Evolutionary conservation across 2,329 filamentous ascomycete genomes (phyloP).

Genomic region (Volutella citrinella): DNA sequence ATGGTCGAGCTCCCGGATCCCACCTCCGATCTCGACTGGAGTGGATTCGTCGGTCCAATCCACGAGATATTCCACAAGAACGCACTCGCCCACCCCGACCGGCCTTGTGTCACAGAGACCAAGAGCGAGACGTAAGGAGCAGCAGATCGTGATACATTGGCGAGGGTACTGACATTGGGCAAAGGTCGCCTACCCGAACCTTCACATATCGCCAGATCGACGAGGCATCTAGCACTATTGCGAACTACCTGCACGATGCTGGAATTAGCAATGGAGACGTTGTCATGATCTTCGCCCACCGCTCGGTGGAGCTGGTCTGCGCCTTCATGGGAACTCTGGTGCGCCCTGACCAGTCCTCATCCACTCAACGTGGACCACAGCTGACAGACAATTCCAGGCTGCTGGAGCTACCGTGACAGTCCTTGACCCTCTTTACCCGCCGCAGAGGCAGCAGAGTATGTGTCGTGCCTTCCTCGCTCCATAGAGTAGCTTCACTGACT

Average conservation of each 20-base stretch:
- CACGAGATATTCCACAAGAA: slow-evolving; percentile 67
- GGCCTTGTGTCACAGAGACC: slow-evolving; percentile 49
- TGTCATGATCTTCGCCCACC: slow-evolving; percentile 87
- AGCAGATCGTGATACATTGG: background rate
- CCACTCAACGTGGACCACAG: too few species aligned
- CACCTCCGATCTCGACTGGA: slow-evolving; percentile 65
- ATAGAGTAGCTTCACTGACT: slow-evolving; percentile 1
- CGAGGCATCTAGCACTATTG: slow-evolving; percentile 76
- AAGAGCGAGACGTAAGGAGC: slow-evolving; percentile 22
- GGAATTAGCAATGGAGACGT: slow-evolving; percentile 80
- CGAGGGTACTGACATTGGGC: slow-evolving; percentile 1
- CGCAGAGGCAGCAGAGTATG: slow-evolving; percentile 22
- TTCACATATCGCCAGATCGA: slow-evolving; percentile 80
- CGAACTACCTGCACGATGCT: slow-evolving; percentile 71
- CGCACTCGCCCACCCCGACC: slow-evolving; percentile 64
- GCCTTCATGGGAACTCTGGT: slow-evolving; percentile 73
- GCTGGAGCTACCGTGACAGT: slow-evolving; percentile 63
- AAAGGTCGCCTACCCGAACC: slow-evolving; percentile 50
- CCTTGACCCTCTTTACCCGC: slow-evolving; percentile 61
- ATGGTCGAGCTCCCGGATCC: slow-evolving; percentile 51
- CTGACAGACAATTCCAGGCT: too few species aligned
- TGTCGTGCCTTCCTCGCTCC: background rate
- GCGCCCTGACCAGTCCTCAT: too few species aligned
- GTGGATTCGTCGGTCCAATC: slow-evolving; percentile 59
- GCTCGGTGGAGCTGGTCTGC: slow-evolving; percentile 61